Base-by-base conservation (phyloP, 202 grass and related monocot genomes). In the Setaria viridis region DNA sequence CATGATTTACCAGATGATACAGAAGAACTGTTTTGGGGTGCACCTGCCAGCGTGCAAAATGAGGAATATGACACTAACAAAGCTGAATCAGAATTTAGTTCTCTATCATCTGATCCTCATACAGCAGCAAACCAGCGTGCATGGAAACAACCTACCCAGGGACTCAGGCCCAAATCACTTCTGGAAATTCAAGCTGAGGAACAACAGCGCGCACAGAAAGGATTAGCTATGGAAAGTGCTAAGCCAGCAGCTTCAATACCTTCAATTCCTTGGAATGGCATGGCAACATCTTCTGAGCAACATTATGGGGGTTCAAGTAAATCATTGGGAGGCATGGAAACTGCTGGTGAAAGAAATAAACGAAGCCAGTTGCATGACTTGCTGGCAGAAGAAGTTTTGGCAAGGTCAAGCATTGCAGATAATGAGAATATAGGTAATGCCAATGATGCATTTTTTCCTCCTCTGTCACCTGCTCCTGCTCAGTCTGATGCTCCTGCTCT, bases 121-220 rank as follows among this genome's bases (percentile, higher is more conserved):
- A 67, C 74, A 10, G 56, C 25, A 4, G 85, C 90, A 78, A 82
- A 63, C 88, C 74, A 91, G 32, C 79, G 82, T 41, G 90, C 78
- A 37, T 99, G 97, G 97, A 99, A 97, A 87, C 84, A 93, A 90
- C 81, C 91, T 78, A 87, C 94, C 47, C 81, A 91, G 42, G 93
- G 90, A 29, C 69, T 84, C 17, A 97, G 94, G 39, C 88, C 97
- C 45, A 99, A 99, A 87, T 97, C 97, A 67, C 70, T 99, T 33
- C 85, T 94, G 64, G 92, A 99, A 89, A 99, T 99, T 82, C 94
- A 99, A 86, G 92, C 89, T 69, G 97, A 99, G 90, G 97, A 99
- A 90, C 90, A 95, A 70, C n/a, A 89, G 70, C 70, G 85, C 64
- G 87, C 85, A 32, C 89, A 97, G 70, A 99, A 91, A 77, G 87